Percentiles rank a stretch among this genome's conserved stretches.
Evolutionary conservation across 2,329 filamentous ascomycete genomes (phyloP).

Genomic region (Ascochyta lentis): DNA sequence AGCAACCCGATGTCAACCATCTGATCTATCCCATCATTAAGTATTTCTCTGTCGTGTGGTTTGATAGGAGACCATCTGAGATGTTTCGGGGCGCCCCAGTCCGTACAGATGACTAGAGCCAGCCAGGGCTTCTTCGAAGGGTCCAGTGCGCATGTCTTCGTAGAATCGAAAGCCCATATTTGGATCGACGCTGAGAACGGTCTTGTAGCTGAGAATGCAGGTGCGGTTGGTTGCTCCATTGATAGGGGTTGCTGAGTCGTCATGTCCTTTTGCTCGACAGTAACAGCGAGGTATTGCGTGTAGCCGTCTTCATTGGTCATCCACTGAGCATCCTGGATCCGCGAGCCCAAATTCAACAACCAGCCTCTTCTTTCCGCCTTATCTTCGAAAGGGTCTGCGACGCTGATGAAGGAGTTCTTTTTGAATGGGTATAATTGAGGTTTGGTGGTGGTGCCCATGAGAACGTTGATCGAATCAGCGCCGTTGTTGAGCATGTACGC

Average conservation of each 20-base stretch:
- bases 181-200: constrained; percentile 61
- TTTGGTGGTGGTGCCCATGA: constrained; percentile 58
- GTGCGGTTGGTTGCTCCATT: constrained; percentile 46
- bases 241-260: constrained; percentile 29
- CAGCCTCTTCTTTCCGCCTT: constrained; percentile 53
- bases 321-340: constrained; percentile 59
- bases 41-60: constrained; percentile 26
- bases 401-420: constrained; percentile 52
- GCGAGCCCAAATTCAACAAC: constrained; percentile 63
- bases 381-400: constrained; percentile 49
- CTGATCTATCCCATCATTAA: constrained; percentile 30
- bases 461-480: constrained; percentile 48
- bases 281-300: constrained; percentile 65
- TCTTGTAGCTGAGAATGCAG: constrained; percentile 59
- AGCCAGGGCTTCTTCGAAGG: constrained; percentile 54
- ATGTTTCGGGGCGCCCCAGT: constrained; percentile 63
- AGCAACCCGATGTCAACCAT: constrained; percentile 58
- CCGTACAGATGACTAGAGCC: constrained; percentile 60
- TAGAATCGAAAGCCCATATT: constrained; percentile 63
- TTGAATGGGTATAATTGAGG: constrained; percentile 54
- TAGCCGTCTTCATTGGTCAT: constrained; percentile 49
- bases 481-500: constrained; percentile 52
- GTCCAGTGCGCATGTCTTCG: constrained; percentile 51
- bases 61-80: constrained; percentile 64
- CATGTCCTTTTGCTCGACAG: constrained; percentile 40